Percentiles rank a stretch among this genome's conserved stretches.
Conservation (phyloP, 345 rosid species). For the Eucalyptus cloeziana region DNA sequence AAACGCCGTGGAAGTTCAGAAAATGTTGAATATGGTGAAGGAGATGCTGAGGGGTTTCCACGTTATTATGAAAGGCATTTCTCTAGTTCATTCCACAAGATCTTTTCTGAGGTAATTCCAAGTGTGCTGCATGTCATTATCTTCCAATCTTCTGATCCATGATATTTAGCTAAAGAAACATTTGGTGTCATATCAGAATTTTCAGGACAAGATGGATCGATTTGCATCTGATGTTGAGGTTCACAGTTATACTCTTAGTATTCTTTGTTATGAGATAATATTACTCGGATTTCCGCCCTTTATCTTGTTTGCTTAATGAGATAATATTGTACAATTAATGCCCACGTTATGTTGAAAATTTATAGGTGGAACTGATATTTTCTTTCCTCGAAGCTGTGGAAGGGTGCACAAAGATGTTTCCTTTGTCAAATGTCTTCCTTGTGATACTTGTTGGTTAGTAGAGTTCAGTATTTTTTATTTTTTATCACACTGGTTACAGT, state of each 20-base stretch:
- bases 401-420: conserved; percentile 65
- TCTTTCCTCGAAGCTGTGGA: conserved; percentile 75
- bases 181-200: conserved; percentile 38
- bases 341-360: neutral
- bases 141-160: neutral
- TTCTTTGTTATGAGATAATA: neutral
- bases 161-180: neutral
- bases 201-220: conserved; percentile 38
- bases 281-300: neutral
- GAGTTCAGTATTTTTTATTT: neutral
- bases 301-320: neutral
- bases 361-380: conserved; percentile 50
- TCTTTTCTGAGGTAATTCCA: conserved; percentile 62
- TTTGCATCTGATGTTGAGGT: conserved; percentile 61
- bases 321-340: neutral
- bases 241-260: neutral
- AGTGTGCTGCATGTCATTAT: neutral
- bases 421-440: conserved; percentile 58
- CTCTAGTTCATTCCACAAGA: conserved; percentile 77
- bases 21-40: conserved; percentile 30
- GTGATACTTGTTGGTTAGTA: conserved; percentile 71
- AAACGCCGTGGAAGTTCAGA: conserved; percentile 16
- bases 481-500: neutral
- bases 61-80: conserved; percentile 41
- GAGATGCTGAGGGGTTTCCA: conserved; percentile 42